phyloP scores from a whole-genome alignment of 2,329 filamentous ascomycete genomes.

The Aphanocladium album region DNA sequence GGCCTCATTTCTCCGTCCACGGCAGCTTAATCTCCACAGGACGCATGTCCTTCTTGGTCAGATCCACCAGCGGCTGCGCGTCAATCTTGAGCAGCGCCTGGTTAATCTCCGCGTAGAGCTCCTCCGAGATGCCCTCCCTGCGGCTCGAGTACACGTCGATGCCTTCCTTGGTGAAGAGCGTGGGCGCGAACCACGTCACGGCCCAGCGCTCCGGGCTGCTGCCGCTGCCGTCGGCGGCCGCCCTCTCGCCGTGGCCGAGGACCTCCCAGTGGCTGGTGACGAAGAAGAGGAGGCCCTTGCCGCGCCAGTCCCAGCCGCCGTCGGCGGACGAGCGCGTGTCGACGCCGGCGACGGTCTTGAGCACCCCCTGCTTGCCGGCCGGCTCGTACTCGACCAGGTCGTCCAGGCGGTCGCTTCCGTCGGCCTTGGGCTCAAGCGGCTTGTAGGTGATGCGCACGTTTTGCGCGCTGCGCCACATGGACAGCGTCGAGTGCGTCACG shows the following conservation, averaged over 20 bases:
- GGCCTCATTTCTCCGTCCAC: slow-evolving; percentile 30
- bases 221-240: slow-evolving; percentile 31
- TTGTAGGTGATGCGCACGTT: slow-evolving; percentile 79
- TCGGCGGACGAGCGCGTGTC: slow-evolving; percentile 44
- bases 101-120: slow-evolving; percentile 53
- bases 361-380: slow-evolving; percentile 38
- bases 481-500: slow-evolving; percentile 69
- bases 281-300: slow-evolving; percentile 68
- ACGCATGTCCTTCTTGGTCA: slow-evolving; percentile 45
- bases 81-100: slow-evolving; percentile 41
- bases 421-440: slow-evolving; percentile 37
- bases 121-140: slow-evolving; percentile 53
- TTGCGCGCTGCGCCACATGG: slow-evolving; percentile 74
- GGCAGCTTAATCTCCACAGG: slow-evolving; percentile 49
- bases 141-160: slow-evolving; percentile 71
- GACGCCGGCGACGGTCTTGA: slow-evolving; percentile 60
- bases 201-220: slow-evolving; percentile 57
- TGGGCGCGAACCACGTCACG: slow-evolving; percentile 81
- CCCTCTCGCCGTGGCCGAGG: slow-evolving; percentile 63
- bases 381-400: slow-evolving; percentile 69
- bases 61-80: slow-evolving; percentile 48
- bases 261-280: slow-evolving; percentile 77
- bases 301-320: slow-evolving; percentile 67
- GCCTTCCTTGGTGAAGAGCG: slow-evolving; percentile 76
- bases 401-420: slow-evolving; percentile 50